These are phyloP conservation scores for cucumber (Cucumis sativus) DNA, from an alignment of 306 rosid genomes.

Conservation along the genomic window DNA sequence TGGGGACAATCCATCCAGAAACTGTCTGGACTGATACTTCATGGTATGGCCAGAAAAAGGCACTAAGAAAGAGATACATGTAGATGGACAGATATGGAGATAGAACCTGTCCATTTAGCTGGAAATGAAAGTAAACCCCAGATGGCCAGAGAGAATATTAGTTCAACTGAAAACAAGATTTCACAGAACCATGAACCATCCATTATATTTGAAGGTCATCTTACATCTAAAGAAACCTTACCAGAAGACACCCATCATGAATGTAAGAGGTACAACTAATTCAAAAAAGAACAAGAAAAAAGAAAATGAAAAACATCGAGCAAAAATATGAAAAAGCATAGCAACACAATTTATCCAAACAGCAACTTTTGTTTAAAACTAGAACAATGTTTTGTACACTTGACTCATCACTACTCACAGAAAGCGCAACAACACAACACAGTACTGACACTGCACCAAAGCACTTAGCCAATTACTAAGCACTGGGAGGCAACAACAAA, in stretches of 20 bases:
- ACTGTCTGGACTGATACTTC: neutral
- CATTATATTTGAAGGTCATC: neutral
- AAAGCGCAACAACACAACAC: neutral
- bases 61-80: neutral
- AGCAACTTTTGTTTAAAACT: neutral
- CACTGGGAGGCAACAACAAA: neutral
- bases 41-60: neutral
- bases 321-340: neutral
- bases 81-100: neutral
- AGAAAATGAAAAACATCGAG: neutral
- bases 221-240: neutral
- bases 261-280: neutral
- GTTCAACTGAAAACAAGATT: neutral
- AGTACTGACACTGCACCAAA: neutral
- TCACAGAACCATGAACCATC: neutral
- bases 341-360: neutral
- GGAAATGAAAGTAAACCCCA: neutral
- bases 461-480: neutral
- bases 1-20: neutral
- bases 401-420: neutral
- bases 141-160: neutral
- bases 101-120: neutral
- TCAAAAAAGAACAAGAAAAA: neutral
- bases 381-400: neutral
- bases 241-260: neutral